Base-by-base conservation (phyloP, 371 early-diverging fungal genomes). In the Lichtheimia ramosa region DNA sequence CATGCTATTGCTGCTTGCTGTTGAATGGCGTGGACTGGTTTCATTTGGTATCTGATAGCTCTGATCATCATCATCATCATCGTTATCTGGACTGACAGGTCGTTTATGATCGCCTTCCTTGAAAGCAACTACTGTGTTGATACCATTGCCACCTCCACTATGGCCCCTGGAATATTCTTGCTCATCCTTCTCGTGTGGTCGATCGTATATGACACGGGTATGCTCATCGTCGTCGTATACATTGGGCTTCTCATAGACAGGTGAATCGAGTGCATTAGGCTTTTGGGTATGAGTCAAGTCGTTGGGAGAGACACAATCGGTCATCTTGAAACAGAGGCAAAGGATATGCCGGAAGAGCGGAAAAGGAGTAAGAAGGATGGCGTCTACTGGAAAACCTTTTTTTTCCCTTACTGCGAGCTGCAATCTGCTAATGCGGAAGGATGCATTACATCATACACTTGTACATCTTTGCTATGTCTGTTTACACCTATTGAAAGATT, bases 201-300 rank as follows among this genome's bases (percentile, higher is more conserved):
- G 51, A 41, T 49, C 51, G 52, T 43, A 50, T 5, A 58, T 43
- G n/a, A 39, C 28, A 8, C 34, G 34, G 34, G 34, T 34, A 10
- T 6, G 34, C 23, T 56, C 57, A 6, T 55, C 53, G 23, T 61
- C 63, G 7, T 67, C 68, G 52, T 67, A 67, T 6, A 63, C 68
- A 57, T 67, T 67, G 12, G 68, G 68, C 20, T 67, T 67, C 15
- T 51, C 59, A 39, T 67, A 67, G 13, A 59, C 53, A 21, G 59
- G 68, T 6, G 68, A 59, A 53, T 67, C 68, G 20, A 67, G 59
- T 10, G 68, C 52, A 28, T 67, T 60, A 0, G 68, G 68, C 23
- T 67, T 67, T 56, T 65, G 65, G 23, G 46, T 34, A 14, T 65
- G 65, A 10, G 34, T 6, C 10, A 34, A 10, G 10, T 34, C 34